phyloP scores from a whole-genome alignment of 768 basidiomycete genomes.

The Suillus hirtellus region DNA sequence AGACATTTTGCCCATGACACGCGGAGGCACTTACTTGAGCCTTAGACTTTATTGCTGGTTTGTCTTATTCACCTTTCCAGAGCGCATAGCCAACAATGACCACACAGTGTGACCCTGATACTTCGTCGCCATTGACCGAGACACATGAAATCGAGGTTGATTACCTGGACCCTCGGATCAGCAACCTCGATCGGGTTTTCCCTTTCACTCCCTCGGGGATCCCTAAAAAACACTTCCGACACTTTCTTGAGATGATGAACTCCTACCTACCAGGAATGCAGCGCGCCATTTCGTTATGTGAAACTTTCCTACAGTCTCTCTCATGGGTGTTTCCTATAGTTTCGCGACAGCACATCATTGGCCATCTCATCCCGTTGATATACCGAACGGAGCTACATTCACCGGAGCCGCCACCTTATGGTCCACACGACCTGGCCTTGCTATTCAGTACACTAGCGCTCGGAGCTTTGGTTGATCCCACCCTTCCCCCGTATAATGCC shows the following conservation, averaged over 20 bases:
- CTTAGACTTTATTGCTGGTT: conserved; percentile 46
- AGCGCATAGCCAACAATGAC: conserved; percentile 1
- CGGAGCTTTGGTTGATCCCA: conserved; percentile 49
- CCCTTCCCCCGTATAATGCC: conserved; percentile 46
- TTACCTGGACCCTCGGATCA: conserved; percentile 47
- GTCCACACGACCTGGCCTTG: conserved; percentile 52
- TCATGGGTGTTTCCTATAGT: conserved; percentile 55
- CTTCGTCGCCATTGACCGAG: conserved; percentile 14
- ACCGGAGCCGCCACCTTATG: conserved; percentile 26
- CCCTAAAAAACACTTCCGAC: conserved; percentile 31
- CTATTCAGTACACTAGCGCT: conserved; percentile 48
- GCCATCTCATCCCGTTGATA: conserved; percentile 47
- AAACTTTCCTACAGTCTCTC: conserved; percentile 48
- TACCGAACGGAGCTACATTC: conserved; percentile 28
- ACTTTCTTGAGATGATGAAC: conserved; percentile 44
- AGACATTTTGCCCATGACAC: neutral
- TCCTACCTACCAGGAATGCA: conserved; percentile 45
- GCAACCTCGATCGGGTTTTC: conserved; percentile 43
- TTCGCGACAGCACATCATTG: conserved; percentile 44
- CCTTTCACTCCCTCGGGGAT: conserved; percentile 45
- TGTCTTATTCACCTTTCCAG: conserved; percentile 17
- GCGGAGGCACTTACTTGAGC: conserved; percentile 10
- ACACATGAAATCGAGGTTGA: conserved; percentile 42
- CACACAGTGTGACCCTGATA: conserved; percentile 16
- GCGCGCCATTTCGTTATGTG: conserved; percentile 43